A percentile compares a stretch with the other conserved stretches of the same genome.
phyloP scores from a whole-genome alignment of 1,284 basidiomycete genomes.

The Ganoderma resinaceum region DNA sequence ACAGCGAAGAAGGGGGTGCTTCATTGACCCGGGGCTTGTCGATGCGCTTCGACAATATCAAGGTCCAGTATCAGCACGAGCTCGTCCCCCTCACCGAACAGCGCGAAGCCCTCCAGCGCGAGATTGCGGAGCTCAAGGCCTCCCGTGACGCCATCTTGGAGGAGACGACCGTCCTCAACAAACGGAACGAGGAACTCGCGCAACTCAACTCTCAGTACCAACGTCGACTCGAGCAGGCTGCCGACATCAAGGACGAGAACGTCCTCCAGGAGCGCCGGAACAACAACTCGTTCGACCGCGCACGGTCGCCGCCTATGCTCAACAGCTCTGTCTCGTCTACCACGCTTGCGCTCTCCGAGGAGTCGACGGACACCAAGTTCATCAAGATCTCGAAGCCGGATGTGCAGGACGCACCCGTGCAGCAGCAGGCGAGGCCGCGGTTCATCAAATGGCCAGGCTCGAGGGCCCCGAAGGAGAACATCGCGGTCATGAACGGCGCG shows the following conservation, averaged over 20 bases:
- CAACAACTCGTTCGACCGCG: conserved; percentile 44
- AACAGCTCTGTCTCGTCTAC: conserved; percentile 38
- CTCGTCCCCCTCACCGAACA: conserved; percentile 86
- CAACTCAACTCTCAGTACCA: conserved; percentile 85
- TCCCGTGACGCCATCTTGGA: conserved; percentile 89
- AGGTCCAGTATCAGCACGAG: conserved; percentile 87
- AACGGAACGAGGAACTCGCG: conserved; percentile 91
- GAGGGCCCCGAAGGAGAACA: conserved; percentile 38
- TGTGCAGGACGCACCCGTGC: conserved; percentile 44
- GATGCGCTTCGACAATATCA: conserved; percentile 89
- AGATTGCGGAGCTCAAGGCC: conserved; percentile 88
- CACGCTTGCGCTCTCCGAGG: conserved; percentile 42
- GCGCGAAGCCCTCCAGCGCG: conserved; percentile 80
- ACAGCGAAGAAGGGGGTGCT: conserved; percentile 50
- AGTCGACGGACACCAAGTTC: conserved; percentile 39
- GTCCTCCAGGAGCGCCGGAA: conserved; percentile 40
- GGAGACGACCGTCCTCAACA: conserved; percentile 90
- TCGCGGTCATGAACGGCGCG: conserved; percentile 24
- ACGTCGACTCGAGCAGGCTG: conserved; percentile 69
- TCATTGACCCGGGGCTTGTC: conserved; percentile 80
- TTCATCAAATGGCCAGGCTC: conserved; percentile 72
- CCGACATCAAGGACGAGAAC: conserved; percentile 35
- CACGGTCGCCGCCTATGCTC: conserved; percentile 33
- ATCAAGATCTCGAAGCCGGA: conserved; percentile 42
- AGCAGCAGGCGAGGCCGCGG: conserved; percentile 51